These are phyloP conservation scores for Prototheca stagnorum DNA, from an alignment of 163 green algal species.

Conservation along the genomic window DNA sequence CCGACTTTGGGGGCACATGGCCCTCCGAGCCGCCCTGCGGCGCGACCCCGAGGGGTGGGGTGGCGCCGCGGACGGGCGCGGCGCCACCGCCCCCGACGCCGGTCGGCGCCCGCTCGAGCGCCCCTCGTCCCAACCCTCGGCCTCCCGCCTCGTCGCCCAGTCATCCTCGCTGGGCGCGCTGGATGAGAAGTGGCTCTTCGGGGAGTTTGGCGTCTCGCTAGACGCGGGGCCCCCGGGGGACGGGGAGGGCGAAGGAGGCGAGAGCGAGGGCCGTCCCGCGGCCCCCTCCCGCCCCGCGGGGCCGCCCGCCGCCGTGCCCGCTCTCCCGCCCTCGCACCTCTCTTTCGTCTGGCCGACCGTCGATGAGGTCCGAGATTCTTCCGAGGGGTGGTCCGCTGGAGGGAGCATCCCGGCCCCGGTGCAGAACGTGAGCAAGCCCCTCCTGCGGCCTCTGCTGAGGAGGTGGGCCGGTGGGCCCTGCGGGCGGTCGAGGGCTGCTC, in stretches of 20 bases:
- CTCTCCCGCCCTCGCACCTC: slow-evolving; percentile 7
- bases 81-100: too few relatives aligned
- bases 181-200: slow-evolving; percentile 36
- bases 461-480: slow-evolving; percentile 32
- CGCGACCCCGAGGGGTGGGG: neutral
- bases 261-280: neutral
- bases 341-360: slow-evolving; percentile 57
- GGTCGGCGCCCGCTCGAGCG: too few relatives aligned
- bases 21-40: slow-evolving; percentile 13
- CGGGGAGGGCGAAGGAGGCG: neutral
- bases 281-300: slow-evolving; percentile 1
- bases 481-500: slow-evolving; percentile 45
- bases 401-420: slow-evolving; percentile 35
- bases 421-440: slow-evolving; percentile 43
- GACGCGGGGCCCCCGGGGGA: neutral
- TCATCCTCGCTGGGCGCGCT: slow-evolving; percentile 54
- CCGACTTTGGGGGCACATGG: slow-evolving; percentile 46
- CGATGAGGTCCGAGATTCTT: slow-evolving; percentile 38
- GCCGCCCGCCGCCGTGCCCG: neutral
- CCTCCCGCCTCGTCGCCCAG: slow-evolving; percentile 33
- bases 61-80: too few relatives aligned
- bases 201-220: slow-evolving; percentile 25
- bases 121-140: too few relatives aligned
- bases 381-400: slow-evolving; percentile 55
- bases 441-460: slow-evolving; percentile 21